Percentiles rank a stretch among this genome's conserved stretches.
Conservation (phyloP, 306 rosid genomes). For the Prunus davidiana region DNA sequence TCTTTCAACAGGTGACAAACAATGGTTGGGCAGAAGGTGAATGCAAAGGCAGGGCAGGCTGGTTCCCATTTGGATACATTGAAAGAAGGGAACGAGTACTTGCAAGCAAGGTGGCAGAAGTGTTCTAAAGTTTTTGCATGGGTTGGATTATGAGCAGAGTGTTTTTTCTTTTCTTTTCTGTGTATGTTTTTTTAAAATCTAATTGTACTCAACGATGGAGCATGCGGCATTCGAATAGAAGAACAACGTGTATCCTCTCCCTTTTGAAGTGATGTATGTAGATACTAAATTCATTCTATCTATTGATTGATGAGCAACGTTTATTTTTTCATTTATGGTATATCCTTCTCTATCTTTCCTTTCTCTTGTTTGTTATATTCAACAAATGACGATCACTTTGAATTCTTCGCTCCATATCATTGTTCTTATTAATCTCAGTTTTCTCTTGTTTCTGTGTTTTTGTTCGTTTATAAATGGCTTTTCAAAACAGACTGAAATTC, state of each 20-base stretch:
- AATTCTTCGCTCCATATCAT: too few relatives aligned
- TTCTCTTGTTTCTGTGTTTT: too few relatives aligned
- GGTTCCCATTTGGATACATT: slow-evolving; percentile 92
- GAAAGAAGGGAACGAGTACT: slow-evolving; percentile 92
- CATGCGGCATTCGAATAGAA: slow-evolving; percentile 24
- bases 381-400: too few relatives aligned
- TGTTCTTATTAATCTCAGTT: too few relatives aligned
- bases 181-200: slow-evolving; percentile 24
- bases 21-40: slow-evolving; percentile 99
- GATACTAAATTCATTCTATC: slow-evolving; percentile 19
- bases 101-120: slow-evolving; percentile 96
- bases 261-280: slow-evolving; percentile 39
- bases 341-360: too few relatives aligned
- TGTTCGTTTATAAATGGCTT: too few relatives aligned
- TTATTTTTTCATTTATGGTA: background rate
- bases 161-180: slow-evolving; percentile 17
- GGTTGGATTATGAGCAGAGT: slow-evolving; percentile 32
- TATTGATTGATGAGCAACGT: slow-evolving; percentile 15
- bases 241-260: slow-evolving; percentile 4
- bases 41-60: slow-evolving; percentile 94
- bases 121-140: slow-evolving; percentile 45
- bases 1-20: slow-evolving; percentile 63
- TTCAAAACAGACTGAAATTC: too few relatives aligned
- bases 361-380: too few relatives aligned
- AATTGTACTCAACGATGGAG: slow-evolving; percentile 31